Evolutionary conservation across 306 rosid genomes (phyloP), one percentile per base, ranked within the genome.

Genomic region (Inga leiocalycina): DNA sequence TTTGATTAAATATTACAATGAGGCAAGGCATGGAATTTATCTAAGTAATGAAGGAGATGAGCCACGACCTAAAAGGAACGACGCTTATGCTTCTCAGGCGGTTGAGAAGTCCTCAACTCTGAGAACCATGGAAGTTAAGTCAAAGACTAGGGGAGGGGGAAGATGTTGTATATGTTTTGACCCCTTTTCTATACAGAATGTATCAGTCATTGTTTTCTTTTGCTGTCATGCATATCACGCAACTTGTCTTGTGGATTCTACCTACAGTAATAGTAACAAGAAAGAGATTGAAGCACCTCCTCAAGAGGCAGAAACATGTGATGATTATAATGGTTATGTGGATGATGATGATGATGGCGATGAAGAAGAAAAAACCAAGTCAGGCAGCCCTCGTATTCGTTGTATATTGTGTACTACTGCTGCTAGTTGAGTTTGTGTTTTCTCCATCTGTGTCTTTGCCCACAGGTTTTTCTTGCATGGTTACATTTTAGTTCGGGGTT

Each of bases 131-230:
- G 91, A 81, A 81, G 86, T 89, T 68, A 93, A 94, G 84, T 94
- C 99, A 24, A 96, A 94, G 92, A 89, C 93, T 20, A 82, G 88
- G 84, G 99, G 99, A 72, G 98, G 99, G 30, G 93, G 95, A 85
- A 89, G 99, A 85, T 96, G 99, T 85, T 96, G 99, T 89, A 96
- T 96, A 84, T 96, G 99, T 89, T 96, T 96, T 71, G 96, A 96
- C 64, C 99, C 94, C 43, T 92, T 96, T 82, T 89, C 91, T 7
- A 92, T 96, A 82, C 98, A 90, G 79, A 89, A 87, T 82, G 89
- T 94, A 71, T 92, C 98, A 1, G 97, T 96, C 82, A 81, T 94
- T 61, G 94, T 86, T 79, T 96, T 96, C 97, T 94, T 94, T 85
- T 88, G 91, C 76, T 88, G 91, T 79, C 91, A 88, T 65, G 89